Base-by-base conservation (phyloP, 805 yeast species). In the Yamadazyma scolyti region DNA sequence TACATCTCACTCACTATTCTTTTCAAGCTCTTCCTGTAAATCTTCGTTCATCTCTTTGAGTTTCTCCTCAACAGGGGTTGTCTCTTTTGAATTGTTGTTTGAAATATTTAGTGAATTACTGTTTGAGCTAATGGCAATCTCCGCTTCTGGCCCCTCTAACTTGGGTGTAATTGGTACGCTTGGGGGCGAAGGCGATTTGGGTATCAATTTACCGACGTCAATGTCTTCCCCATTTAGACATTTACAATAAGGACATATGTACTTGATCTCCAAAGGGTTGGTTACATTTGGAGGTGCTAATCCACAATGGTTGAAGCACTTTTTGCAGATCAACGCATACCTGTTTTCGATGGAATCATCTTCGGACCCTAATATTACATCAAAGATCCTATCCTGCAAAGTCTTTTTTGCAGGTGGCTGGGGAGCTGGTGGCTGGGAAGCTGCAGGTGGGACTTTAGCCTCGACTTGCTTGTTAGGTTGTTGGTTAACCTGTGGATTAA, bases 251-350 rank as follows among this genome's bases (percentile, higher is more conserved):
- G 87, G 83, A 58, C 95, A 85, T 2, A 62, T 48, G 45, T 79
- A 85, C 30, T 54, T 57, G 6, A 82, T 75, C 4, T 53, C 47
- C 2, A 43, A 46, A 0, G 90, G 81, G 33, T 57, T 49, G 2
- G 50, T 38, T 37, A 69, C 58, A 6, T 82, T 81, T 2, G 84
- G 87, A 4, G 87, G 84, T 0, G 94, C 94, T 26, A 85, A 65
- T 1, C 95, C 95, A 48, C 86, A 85, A 54, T 85, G 94, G 11
- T 65, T 65, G 14, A 54, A 60, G 48, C 95, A 85, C n/a, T 65
- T 57, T 12, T 48, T 41, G 51, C 95, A 85, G 10, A 85, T 81
- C 42, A 85, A 64, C 0, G 95, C 95, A 50, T 68, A 82, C 25
- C 94, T 56, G 36, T 61, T 61, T 25, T 75, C 74, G 27, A 75